Base-by-base conservation (phyloP, 2,329 filamentous ascomycete genomes). In the Blastomyces emzantsi region DNA sequence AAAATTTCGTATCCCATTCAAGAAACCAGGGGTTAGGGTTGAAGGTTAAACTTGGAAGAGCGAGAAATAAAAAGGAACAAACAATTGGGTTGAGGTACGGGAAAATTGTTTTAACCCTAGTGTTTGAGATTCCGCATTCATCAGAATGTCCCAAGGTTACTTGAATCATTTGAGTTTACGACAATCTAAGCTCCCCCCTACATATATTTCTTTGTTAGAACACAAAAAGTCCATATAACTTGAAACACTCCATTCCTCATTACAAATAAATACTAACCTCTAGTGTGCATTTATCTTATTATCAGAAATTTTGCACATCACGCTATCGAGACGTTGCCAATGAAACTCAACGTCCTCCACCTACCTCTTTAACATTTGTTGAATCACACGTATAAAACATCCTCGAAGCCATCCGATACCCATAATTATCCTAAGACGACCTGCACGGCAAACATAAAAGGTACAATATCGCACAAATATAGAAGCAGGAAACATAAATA, bases 171-270 rank as follows among this genome's bases (percentile, higher is more conserved):
- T 60, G 43, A 47, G 57, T 60, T 60, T 47, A 28, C 13, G 41
- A 25, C 17, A 17, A 45, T 45, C 39, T 60, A 36, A 19, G 19
- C 57, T 60, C 25, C 8, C 15, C 17, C 43, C 43, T 19, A 33
- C 15, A 59, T 28, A 9, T 45, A 28, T 60, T 60, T 60, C 57
- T 60, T 60, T 60, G 57, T 60, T 60, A 25, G 54, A 22, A 56
- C 9, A n/a, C 54, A 39, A 13, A 41, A 22, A 5, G 17, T 22
- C 19, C 33, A 22, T 33, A 28, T 25, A 19, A 19, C 30, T 41
- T 39, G 33, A 57, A 57, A 57, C 33, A 41, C 4, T 22, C 30
- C 17, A 22, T 25, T 17, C 5, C 52, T 22, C n/a, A 19, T 55
- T 55, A 52, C 7, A 19, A 7, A 33, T 11, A 19, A 17, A 55